Evolutionary conservation across 2,329 filamentous ascomycete species (phyloP).

Genomic region (Stagonosporopsis vannaccii): DNA sequence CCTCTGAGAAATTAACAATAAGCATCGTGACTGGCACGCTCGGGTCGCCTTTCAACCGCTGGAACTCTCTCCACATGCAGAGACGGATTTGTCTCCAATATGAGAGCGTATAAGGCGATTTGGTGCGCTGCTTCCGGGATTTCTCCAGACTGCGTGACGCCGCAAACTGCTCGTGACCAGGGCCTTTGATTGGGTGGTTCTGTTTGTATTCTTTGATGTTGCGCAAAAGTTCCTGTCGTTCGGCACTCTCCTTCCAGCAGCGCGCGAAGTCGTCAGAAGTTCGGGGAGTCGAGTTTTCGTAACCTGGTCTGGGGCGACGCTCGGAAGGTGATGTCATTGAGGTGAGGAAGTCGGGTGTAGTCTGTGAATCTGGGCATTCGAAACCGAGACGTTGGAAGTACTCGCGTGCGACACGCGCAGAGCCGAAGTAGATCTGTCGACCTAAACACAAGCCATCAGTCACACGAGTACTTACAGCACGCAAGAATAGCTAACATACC

Average conservation of each 20-base stretch:
- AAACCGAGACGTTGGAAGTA: slow-evolving; percentile 77
- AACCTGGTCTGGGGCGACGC: slow-evolving; percentile 51
- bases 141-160: slow-evolving; percentile 54
- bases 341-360: slow-evolving; percentile 58
- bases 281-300: slow-evolving; percentile 52
- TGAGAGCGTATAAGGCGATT: slow-evolving; percentile 62
- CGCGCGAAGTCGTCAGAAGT: slow-evolving; percentile 56
- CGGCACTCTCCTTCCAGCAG: slow-evolving; percentile 54
- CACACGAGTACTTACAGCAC: not conserved
- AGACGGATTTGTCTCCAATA: slow-evolving; percentile 57
- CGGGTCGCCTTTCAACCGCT: slow-evolving; percentile 34
- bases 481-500: slow-evolving; percentile 49
- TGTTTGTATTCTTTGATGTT: slow-evolving; percentile 57
- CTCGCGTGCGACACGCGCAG: slow-evolving; percentile 64
- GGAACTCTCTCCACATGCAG: slow-evolving; percentile 34
- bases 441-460: not conserved
- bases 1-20: slow-evolving; percentile 74
- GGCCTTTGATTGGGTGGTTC: slow-evolving; percentile 52
- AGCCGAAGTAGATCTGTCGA: slow-evolving; percentile 76
- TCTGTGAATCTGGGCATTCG: slow-evolving; percentile 70
- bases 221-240: slow-evolving; percentile 47
- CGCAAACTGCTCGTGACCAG: slow-evolving; percentile 43
- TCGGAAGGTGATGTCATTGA: slow-evolving; percentile 67
- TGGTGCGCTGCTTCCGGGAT: slow-evolving; percentile 57
- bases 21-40: slow-evolving; percentile 68